Base-by-base conservation (phyloP, 2,329 filamentous ascomycete genomes). In the Whalleya microplaca region DNA sequence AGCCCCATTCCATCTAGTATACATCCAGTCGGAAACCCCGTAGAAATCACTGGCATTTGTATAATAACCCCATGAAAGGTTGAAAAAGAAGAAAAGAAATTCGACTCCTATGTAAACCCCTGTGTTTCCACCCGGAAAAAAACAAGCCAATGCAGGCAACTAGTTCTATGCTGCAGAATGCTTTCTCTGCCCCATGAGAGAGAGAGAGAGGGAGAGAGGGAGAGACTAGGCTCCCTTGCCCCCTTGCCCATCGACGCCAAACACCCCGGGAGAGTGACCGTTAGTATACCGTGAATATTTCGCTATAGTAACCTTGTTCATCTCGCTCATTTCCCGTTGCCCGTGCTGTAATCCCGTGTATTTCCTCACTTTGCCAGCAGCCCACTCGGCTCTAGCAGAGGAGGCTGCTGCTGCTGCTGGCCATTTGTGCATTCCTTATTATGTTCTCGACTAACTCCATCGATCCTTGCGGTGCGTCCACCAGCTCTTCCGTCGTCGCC, bases 361-460 rank as follows among this genome's bases (percentile, higher is more conserved):
- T 37, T 37, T 12, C 32, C 3, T 16, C 6, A n/a, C n/a, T 12
- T 37, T 12, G 10, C 14, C 32, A 16, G 3, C 32, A 12, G 14
- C 10, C 8, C 32, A 3, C 32, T 37, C 10, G 10, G 32, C 9
- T 37, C 14, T 37, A 14, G 14, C 14, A 37, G 5, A 37, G 3
- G 32, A 5, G 3, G 37, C 50, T 64, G 50, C 70, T 3, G 32
- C 32, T 16, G 37, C 50, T 64, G 50, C 70, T 71, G n/a, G 69
- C 70, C 51, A 62, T 64, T 21, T 67, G 65, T n/a, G 70, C 70
- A 58, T 70, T 69, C 45, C 61, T 60, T 40, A 72, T 71, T 19
- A 72, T 72, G 45, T 66, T 69, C 53, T 72, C 70, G 2, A 72
- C 69, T 45, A 72, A 59, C 46, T 70, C 69, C 64, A 70, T 68